Conservation (phyloP, 768 basidiomycete genomes). For the Omphalotus guepiniiformis region DNA sequence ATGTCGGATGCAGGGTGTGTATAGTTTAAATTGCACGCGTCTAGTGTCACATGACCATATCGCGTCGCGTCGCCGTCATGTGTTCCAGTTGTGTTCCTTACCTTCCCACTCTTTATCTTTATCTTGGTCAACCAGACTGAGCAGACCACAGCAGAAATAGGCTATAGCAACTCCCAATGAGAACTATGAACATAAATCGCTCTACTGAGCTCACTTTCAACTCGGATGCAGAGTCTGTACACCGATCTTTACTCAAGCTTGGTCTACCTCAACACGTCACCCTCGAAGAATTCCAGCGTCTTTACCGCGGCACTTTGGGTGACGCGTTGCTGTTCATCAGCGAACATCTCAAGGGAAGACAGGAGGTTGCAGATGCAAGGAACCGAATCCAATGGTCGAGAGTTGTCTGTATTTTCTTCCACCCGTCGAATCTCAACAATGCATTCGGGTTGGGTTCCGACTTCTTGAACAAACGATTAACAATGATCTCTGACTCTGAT, state of each 20-base stretch:
- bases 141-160: too few species aligned
- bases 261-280: constrained; percentile 13
- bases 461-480: too few species aligned
- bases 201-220: background rate
- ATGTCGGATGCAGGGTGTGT: too few species aligned
- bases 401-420: background rate
- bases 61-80: too few species aligned
- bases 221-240: background rate
- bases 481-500: background rate
- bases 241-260: constrained; percentile 9
- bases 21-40: too few species aligned
- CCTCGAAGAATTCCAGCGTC: constrained; percentile 13
- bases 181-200: too few species aligned
- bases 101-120: too few species aligned
- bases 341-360: constrained; percentile 14
- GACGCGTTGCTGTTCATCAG: constrained; percentile 14
- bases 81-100: too few species aligned
- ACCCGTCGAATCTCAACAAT: background rate
- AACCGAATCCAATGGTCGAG: background rate
- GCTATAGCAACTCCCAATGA: too few species aligned
- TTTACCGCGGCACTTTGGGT: constrained; percentile 11
- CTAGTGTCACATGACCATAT: too few species aligned
- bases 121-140: too few species aligned
- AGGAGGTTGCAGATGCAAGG: constrained; percentile 6
- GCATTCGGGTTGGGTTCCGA: constrained; percentile 6